phyloP scores from a whole-genome alignment of 2,329 filamentous ascomycete species.

The Zymoseptoria ardabiliae region DNA sequence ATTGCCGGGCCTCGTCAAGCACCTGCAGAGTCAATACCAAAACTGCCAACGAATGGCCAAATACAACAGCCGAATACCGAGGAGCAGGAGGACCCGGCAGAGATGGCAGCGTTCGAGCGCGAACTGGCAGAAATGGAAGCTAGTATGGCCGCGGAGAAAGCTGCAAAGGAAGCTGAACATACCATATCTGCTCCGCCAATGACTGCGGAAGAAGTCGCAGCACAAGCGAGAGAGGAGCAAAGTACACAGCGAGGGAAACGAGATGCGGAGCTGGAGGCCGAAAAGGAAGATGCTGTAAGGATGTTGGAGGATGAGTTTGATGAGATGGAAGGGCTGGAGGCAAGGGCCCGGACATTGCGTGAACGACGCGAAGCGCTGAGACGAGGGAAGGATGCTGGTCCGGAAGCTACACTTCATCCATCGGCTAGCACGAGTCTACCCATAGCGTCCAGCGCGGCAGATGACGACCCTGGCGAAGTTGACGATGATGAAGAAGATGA shows the following conservation, averaged over 20 bases:
- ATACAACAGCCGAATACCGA: neutral
- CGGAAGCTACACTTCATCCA: neutral
- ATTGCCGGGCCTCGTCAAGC: slow-evolving; percentile 1
- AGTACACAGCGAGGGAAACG: slow-evolving; percentile 35
- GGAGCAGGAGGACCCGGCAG: slow-evolving; percentile 17
- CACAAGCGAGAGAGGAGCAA: slow-evolving; percentile 39
- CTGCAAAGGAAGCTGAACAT: slow-evolving; percentile 17
- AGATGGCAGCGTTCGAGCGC: slow-evolving; percentile 70
- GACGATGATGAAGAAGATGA: slow-evolving; percentile 5
- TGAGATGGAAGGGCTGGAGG: slow-evolving; percentile 43
- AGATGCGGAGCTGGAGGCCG: slow-evolving; percentile 41
- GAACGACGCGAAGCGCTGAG: slow-evolving; percentile 40
- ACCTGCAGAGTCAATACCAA: neutral
- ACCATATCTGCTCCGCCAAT: slow-evolving; percentile 42
- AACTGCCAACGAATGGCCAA: neutral
- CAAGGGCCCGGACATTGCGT: slow-evolving; percentile 37
- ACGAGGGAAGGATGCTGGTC: slow-evolving; percentile 2
- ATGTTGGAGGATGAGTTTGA: slow-evolving; percentile 44
- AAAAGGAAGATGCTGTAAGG: slow-evolving; percentile 41
- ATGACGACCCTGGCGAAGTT: neutral
- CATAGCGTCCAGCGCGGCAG: neutral
- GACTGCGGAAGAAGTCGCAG: slow-evolving; percentile 40
- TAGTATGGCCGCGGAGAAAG: slow-evolving; percentile 19
- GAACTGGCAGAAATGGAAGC: slow-evolving; percentile 53
- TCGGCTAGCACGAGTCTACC: neutral